Percentiles rank a stretch among this genome's conserved stretches.
phyloP scores from a whole-genome alignment of 495 filamentous ascomycete genomes.

The Penicillium daleae region DNA sequence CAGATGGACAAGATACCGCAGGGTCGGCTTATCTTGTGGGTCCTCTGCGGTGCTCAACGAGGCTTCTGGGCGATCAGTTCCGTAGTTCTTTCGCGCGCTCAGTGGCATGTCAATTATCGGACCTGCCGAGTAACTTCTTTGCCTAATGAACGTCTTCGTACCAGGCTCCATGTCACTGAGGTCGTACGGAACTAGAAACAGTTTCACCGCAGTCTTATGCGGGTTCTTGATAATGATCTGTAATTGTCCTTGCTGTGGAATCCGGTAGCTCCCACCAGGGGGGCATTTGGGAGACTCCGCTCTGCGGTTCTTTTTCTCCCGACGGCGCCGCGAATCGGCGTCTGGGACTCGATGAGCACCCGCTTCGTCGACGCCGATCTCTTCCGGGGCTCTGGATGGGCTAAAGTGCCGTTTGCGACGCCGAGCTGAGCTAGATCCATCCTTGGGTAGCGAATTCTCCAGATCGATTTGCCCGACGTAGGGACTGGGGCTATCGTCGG shows the following conservation, averaged over 20 bases:
- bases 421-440: slow-evolving; percentile 47
- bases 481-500: slow-evolving; percentile 86
- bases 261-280: slow-evolving; percentile 87
- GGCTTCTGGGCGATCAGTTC: slow-evolving; percentile 47
- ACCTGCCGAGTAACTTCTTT: slow-evolving; percentile 90
- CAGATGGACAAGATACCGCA: slow-evolving; percentile 91
- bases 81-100: slow-evolving; percentile 53
- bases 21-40: slow-evolving; percentile 70
- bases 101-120: slow-evolving; percentile 75
- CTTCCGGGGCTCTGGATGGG: slow-evolving; percentile 37
- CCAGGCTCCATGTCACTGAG: slow-evolving; percentile 93
- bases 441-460: slow-evolving; percentile 68
- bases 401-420: slow-evolving; percentile 53
- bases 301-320: slow-evolving; percentile 59
- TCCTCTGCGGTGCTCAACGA: slow-evolving; percentile 46
- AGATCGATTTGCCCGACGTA: slow-evolving; percentile 96
- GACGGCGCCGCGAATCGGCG: slow-evolving; percentile 35
- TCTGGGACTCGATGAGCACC: slow-evolving; percentile 18
- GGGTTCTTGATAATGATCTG: slow-evolving; percentile 98
- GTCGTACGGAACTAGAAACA: slow-evolving; percentile 95
- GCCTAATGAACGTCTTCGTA: slow-evolving; percentile 94
- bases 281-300: slow-evolving; percentile 74
- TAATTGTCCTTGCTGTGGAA: slow-evolving; percentile 91
- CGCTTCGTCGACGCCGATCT: slow-evolving; percentile 16
- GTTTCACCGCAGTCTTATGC: slow-evolving; percentile 93